These are phyloP conservation scores for Ustilago curta DNA, from an alignment of 1,284 basidiomycete genomes.

Conservation along the genomic window DNA sequence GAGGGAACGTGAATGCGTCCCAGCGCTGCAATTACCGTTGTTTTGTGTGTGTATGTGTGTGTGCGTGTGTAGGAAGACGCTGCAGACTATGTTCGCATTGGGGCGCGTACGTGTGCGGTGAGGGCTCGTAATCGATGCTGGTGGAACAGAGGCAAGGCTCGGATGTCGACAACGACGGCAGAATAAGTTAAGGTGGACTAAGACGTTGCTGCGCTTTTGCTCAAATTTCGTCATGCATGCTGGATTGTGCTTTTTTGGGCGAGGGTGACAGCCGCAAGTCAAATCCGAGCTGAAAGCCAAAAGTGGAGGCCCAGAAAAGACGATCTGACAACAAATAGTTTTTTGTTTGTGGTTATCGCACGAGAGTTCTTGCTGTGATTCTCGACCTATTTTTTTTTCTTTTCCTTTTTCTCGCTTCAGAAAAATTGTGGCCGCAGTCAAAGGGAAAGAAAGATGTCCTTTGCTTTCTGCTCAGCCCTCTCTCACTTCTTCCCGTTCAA, in stretches of 20 bases:
- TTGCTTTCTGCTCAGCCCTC: conserved; percentile 1
- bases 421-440: conserved; percentile 41
- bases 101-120: not conserved
- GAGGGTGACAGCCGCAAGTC: not conserved
- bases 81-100: not conserved
- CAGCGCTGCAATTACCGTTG: too few relatives aligned
- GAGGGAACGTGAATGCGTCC: not conserved
- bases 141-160: not conserved
- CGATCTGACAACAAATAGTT: conserved; percentile 15
- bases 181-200: not conserved
- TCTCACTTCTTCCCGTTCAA: not conserved
- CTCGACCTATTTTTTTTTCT: conserved; percentile 4
- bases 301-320: conserved; percentile 16
- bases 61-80: too few relatives aligned
- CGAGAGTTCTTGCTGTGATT: conserved; percentile 19
- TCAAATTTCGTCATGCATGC: conserved; percentile 4
- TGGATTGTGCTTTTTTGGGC: conserved; percentile 10
- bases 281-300: conserved; percentile 28
- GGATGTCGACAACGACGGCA: not conserved
- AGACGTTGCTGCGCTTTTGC: conserved; percentile 7
- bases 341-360: conserved; percentile 4
- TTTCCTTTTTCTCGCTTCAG: conserved; percentile 7
- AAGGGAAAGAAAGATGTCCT: conserved; percentile 8
- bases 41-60: too few relatives aligned
- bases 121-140: not conserved